A percentile compares a stretch with the other conserved stretches of the same genome.
Conservation (phyloP, 768 basidiomycete species). For the Termitomyces sp. region DNA sequence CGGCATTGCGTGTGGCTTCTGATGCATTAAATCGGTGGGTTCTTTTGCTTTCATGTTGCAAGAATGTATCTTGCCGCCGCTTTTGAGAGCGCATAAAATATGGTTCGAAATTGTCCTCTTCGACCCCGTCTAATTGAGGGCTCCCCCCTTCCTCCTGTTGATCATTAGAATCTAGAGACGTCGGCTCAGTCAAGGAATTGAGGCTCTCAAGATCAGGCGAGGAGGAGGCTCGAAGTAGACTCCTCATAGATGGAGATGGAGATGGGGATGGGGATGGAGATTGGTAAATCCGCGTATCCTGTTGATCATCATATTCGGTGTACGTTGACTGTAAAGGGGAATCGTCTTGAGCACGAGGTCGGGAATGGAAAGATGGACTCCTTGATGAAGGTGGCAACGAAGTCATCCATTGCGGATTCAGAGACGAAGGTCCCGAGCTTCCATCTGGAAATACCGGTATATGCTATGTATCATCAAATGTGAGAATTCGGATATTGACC, state of each 20-base stretch:
- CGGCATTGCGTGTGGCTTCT: background rate
- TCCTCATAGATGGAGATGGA: background rate
- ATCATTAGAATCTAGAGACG: background rate
- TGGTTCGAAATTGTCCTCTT: background rate
- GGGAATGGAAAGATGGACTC: background rate
- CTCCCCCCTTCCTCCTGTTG: background rate
- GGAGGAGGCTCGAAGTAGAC: background rate
- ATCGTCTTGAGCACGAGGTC: background rate
- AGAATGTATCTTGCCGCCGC: background rate
- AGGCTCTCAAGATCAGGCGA: background rate
- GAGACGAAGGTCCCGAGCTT: background rate
- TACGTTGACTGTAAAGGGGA: background rate
- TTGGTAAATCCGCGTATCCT: background rate
- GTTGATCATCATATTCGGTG: background rate
- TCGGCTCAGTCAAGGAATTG: background rate
- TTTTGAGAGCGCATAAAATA: background rate
- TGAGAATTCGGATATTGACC: background rate
- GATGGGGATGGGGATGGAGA: background rate
- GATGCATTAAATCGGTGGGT: background rate
- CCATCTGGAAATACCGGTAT: background rate
- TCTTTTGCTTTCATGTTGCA: background rate
- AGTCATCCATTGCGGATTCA: background rate
- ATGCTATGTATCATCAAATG: too few species aligned
- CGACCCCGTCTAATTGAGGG: background rate
- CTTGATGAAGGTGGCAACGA: background rate